Conservation (phyloP, 2,329 filamentous ascomycete species). For the Aspergillus fructus region DNA sequence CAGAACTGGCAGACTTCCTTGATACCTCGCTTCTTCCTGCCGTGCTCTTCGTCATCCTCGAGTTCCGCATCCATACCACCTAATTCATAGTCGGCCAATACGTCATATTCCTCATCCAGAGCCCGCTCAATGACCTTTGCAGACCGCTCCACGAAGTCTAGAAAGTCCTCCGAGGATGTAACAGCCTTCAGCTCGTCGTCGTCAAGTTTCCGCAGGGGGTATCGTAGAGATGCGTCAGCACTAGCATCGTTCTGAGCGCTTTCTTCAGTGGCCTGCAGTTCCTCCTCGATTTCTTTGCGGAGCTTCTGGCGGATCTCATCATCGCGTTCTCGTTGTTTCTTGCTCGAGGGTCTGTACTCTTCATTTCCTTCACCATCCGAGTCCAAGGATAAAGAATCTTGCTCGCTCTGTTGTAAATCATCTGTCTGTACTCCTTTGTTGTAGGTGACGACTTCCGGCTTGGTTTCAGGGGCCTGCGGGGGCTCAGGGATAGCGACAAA, state of each 20-base stretch:
- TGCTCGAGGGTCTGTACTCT: conserved; percentile 68
- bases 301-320: conserved; percentile 86
- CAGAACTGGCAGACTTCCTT: conserved; percentile 92
- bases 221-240: conserved; percentile 53
- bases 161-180: conserved; percentile 86
- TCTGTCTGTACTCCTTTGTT: conserved; percentile 95
- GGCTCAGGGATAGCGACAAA: conserved; percentile 77
- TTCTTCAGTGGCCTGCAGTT: conserved; percentile 70
- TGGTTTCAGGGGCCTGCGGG: conserved; percentile 54
- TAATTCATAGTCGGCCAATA: conserved; percentile 89
- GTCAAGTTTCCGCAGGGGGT: conserved; percentile 76
- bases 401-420: conserved; percentile 61
- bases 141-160: conserved; percentile 91
- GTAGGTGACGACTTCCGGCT: conserved; percentile 83
- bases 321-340: conserved; percentile 76
- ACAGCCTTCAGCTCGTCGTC: conserved; percentile 86
- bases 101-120: conserved; percentile 92
- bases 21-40: conserved; percentile 45
- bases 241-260: conserved; percentile 35
- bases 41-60: conserved; percentile 71
- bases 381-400: conserved; percentile 56
- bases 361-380: conserved; percentile 60
- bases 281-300: conserved; percentile 87
- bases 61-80: conserved; percentile 69
- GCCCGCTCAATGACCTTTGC: conserved; percentile 97